Conservation (phyloP, 345 rosid species). For the Arabidopsis thaliana region DNA sequence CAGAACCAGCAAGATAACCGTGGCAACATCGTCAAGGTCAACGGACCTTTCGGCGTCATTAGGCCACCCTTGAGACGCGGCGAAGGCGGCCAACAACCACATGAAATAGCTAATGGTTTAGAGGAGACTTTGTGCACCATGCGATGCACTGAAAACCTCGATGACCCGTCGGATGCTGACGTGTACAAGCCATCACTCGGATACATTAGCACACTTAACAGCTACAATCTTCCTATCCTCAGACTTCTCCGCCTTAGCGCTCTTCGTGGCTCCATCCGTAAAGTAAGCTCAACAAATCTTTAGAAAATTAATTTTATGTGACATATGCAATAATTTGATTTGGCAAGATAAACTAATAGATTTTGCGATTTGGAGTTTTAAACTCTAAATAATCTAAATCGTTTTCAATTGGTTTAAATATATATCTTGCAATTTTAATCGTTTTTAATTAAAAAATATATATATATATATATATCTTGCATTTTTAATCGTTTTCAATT, state of each 20-base stretch:
- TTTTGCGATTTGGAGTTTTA: not conserved
- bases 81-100: constrained; percentile 27
- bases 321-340: not conserved
- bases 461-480: not conserved
- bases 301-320: not conserved
- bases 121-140: constrained; percentile 70
- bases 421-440: no score
- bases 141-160: constrained; percentile 60
- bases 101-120: constrained; percentile 47
- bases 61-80: constrained; percentile 50
- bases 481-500: not conserved
- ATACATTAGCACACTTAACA: constrained; percentile 53
- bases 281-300: constrained; percentile 20
- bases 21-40: constrained; percentile 59
- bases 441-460: no score
- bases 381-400: not conserved
- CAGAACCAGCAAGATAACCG: constrained; percentile 52
- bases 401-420: not conserved
- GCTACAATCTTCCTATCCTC: constrained; percentile 64
- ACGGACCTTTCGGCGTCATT: constrained; percentile 48
- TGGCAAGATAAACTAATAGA: not conserved
- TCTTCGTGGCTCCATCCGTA: constrained; percentile 50
- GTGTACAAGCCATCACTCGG: constrained; percentile 57
- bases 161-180: constrained; percentile 56
- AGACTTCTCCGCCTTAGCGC: constrained; percentile 56